Base-by-base conservation (phyloP, 495 filamentous ascomycete genomes). In the Aspergillus baeticus region DNA sequence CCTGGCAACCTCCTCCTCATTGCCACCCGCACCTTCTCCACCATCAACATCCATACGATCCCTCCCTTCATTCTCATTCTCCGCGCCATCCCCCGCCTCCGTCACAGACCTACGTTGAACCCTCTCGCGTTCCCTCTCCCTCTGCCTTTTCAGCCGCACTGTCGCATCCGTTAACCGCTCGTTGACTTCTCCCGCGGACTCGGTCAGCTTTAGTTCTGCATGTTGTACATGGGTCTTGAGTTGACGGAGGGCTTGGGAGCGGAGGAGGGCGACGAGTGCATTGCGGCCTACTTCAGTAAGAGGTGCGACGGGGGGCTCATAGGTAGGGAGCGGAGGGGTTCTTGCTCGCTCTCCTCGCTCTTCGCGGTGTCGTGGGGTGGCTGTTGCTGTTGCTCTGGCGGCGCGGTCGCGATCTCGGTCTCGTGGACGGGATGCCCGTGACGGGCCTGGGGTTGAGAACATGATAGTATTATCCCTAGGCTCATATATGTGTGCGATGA, bases 231-330 rank as follows among this genome's bases (percentile, higher is more conserved):
- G 70, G 2, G 60, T 62, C 36, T 71, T 71, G 0, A 80, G 53
- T 1, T 55, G 50, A 13, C 65, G 62, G n/a, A 74, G 52, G n/a
- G 61, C 42, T 17, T 68, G 61, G 11, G 67, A 61, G 20, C 66
- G 52, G 5, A 71, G 59, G 10, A 81, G 68, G 4, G 58, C 29
- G 0, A 68, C 36, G 13, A 82, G 69, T 0, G 69, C 63, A 11
- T 59, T 53, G 42, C 75, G 70, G 33, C 63, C 62, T 17, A 66
- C 63, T 14, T 55, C 39, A 34, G 68, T 76, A 5, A 80, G 79
- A 10, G 85, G 77, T 31, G 72, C 78, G 15, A 74, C 61, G 11
- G 80, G 84, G 1, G 79, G 63, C 59, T 89, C 76, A 67, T 90
- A 89, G 7, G 73, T 62, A 3, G 86, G 86, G 8, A 87, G 69